Evolutionary conservation across 1,284 basidiomycete genomes (phyloP), one percentile per base, ranked within the genome.

Genomic region (Pterula multifida): DNA sequence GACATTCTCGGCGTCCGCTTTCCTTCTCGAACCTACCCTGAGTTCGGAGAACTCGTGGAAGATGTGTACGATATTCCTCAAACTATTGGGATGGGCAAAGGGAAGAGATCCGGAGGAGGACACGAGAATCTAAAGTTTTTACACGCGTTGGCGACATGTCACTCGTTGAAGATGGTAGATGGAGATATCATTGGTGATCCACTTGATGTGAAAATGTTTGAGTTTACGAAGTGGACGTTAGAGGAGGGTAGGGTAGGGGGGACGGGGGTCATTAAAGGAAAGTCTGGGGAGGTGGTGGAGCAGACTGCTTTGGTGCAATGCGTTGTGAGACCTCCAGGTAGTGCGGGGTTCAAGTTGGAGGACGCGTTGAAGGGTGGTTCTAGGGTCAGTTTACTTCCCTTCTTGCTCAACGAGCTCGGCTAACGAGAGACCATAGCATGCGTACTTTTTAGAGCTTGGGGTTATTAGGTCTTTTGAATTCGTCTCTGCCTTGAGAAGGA

Each of bases 381-480:
- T 3, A 86, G 81, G 72, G 91, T 90, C 48, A 56, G 72, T 58
- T 25, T 39, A 26, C 21, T 45, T 17, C 48, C 44, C 23, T 49
- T 15, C 17, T 26, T 19, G n/a, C 17, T 26, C 6, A 6, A 21
- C 21, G 26, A n/a, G 45, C 26, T 11, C 28, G 52, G 36, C 45
- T 50, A 11, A 49, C 35, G 52, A 22, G 42, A 55, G 51, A 51
- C 23, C 26, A 13, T 50, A 95, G 84, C 90, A 91, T 58, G 91
- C 94, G 0, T 89, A 96, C 64, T 98, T 96, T 68, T 71, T 98
- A 23, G 96, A 98, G 65, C 70, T 98, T 49, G 96, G 96, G 36
- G 95, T 98, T 24, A 90, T 99, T 53, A 76, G 94, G 35, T 92
- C 90, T 1, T 99, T 96, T 60, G 96, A 99, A 62, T 99, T 99